Evolutionary conservation across 2,329 filamentous ascomycete species (phyloP).

Genomic region (Xylariaceae sp.): DNA sequence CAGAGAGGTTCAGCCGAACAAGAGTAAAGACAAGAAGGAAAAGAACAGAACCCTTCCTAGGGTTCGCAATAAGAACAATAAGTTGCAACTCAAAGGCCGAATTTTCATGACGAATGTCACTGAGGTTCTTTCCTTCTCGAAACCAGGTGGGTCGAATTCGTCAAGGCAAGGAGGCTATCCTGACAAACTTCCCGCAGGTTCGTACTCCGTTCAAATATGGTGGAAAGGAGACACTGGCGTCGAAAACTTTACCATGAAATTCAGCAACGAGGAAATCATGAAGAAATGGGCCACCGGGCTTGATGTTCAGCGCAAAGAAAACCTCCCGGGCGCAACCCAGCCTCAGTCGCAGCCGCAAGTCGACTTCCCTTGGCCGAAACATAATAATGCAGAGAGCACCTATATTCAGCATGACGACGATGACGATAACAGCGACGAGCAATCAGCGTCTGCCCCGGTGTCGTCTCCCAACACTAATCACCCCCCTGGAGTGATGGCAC

Average conservation of each 20-base stretch:
- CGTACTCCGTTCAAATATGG: constrained; percentile 94
- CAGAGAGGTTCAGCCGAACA: constrained; percentile 86
- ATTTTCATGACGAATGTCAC: constrained; percentile 99
- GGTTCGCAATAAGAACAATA: constrained; percentile 61
- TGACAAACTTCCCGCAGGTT: constrained; percentile 49
- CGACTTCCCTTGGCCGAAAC: constrained; percentile 76
- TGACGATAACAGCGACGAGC: constrained; percentile 51
- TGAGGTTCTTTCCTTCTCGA: constrained; percentile 80
- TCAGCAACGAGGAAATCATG: constrained; percentile 85
- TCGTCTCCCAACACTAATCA: constrained; percentile 34
- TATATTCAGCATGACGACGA: constrained; percentile 64
- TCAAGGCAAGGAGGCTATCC: constrained; percentile 9
- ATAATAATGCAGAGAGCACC: constrained; percentile 70
- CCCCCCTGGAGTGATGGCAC: constrained; percentile 42
- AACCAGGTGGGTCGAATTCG: constrained; percentile 63
- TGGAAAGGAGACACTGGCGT: constrained; percentile 97
- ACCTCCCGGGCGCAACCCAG: constrained; percentile 41
- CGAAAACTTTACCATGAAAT: constrained; percentile 94
- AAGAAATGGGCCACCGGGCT: constrained; percentile 84
- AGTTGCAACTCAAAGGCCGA: constrained; percentile 88
- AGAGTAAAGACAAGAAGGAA: constrained; percentile 72
- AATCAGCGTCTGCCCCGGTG: constrained; percentile 24
- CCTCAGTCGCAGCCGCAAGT: neutral
- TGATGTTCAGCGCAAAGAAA: constrained; percentile 66
- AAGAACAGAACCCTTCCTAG: constrained; percentile 56